Percentiles rank a stretch among this genome's conserved stretches.
Conservation (phyloP, 116 monocot species). For the Trichopus zeylanicus region DNA sequence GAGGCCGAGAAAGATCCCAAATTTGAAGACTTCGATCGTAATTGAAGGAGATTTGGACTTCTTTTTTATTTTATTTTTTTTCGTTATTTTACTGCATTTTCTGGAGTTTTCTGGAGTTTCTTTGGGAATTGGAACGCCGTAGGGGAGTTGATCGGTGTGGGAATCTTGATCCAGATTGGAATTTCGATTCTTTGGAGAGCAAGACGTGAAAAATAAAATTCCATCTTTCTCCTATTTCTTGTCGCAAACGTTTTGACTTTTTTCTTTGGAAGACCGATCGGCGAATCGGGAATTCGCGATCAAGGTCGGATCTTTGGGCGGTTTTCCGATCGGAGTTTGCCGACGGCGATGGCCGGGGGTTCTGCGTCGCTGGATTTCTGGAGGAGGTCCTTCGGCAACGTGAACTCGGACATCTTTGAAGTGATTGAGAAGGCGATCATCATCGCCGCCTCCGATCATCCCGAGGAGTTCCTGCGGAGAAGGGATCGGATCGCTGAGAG, state of each 20-base stretch:
- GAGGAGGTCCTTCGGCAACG: constrained; percentile 47
- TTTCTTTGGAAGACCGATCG: background rate
- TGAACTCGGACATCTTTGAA: constrained; percentile 49
- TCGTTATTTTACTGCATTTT: background rate
- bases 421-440: constrained; percentile 68
- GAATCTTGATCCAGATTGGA: background rate
- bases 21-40: too few species aligned
- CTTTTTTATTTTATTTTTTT: too few species aligned
- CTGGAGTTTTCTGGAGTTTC: background rate
- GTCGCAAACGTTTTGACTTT: background rate
- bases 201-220: too few species aligned
- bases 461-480: constrained; percentile 39
- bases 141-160: background rate
- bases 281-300: background rate
- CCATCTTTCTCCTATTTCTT: too few species aligned
- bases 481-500: constrained; percentile 50
- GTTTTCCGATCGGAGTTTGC: background rate
- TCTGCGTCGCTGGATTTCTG: constrained; percentile 54
- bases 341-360: constrained; percentile 1
- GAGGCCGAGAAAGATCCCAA: too few species aligned
- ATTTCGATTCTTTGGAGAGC: background rate
- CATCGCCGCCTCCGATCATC: constrained; percentile 51
- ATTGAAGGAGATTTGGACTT: too few species aligned
- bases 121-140: background rate
- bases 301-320: background rate